Evolutionary conservation across 192 early-diverging fungal genomes (phyloP), one percentile per base, ranked within the genome.

Genomic region (Chytriomyces confervae): DNA sequence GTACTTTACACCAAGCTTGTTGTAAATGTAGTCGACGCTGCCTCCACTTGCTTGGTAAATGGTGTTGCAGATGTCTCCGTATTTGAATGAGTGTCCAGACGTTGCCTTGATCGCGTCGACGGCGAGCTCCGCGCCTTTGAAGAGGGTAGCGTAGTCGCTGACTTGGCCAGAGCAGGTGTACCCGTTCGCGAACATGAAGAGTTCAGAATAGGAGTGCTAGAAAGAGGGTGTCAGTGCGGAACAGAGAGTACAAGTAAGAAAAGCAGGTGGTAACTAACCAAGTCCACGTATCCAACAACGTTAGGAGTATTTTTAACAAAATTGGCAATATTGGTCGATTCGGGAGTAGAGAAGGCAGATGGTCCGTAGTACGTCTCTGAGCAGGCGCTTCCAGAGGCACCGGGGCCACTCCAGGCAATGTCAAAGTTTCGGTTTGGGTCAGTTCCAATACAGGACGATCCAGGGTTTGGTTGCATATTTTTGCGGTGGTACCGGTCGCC

Each of bases 391-490:
- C 57, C 64, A 0, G 84, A 88, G 0, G 84, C 83, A 50, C 89
- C 89, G 11, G 85, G 79, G 7, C 65, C 72, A 70, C 76, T 67
- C 85, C 88, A 89, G 51, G 85, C 71, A 78, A 47, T 75, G 20
- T 71, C 75, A 71, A 84, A 89, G 81, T 88, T 91, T 61, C 88
- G 82, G 81, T 89, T 89, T 44, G 62, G 44, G 65, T 86, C 84
- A 68, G 79, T 83, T 36, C 84, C 84, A 64, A 80, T 66, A 65
- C 84, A 85, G 75, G 78, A 80, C 16, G 13, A 13, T 77, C 86
- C 83, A 24, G 62, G 70, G 77, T 89, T 90, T 24, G 79, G 72
- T 66, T 88, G 84, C 11, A 79, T 69, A 63, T 86, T 86, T 72
- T 86, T 86, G 46, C 85, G 69, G 69, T 80, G 81, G 45, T 83